Percentiles rank a stretch among this genome's conserved stretches.
phyloP scores from a whole-genome alignment of 495 filamentous ascomycete species.

The Talaromyces proteolyticus region DNA sequence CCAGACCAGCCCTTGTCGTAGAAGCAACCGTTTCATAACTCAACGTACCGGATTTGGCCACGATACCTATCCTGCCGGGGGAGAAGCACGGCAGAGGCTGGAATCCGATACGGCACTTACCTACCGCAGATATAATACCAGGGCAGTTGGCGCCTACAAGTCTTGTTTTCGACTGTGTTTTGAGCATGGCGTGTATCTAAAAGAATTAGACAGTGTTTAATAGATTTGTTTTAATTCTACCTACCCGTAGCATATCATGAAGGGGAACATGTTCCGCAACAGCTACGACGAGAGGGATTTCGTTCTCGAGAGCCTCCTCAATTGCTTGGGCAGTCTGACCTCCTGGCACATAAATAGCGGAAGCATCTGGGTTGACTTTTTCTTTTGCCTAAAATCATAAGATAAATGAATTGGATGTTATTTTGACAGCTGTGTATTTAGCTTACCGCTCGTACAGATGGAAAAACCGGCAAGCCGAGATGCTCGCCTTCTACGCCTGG shows the following conservation, averaged over 20 bases:
- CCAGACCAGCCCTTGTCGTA: constrained; percentile 72
- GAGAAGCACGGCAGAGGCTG: constrained; percentile 74
- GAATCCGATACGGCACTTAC: constrained; percentile 80
- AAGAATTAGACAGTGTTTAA: neutral
- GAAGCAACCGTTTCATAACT: constrained; percentile 87
- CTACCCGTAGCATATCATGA: constrained; percentile 76
- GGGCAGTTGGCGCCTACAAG: constrained; percentile 84
- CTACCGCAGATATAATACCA: constrained; percentile 79
- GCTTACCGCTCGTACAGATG: constrained; percentile 59
- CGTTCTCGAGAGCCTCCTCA: constrained; percentile 83
- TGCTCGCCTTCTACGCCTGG: constrained; percentile 74
- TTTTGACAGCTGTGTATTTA: no score
- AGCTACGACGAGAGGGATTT: constrained; percentile 80
- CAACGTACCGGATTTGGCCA: constrained; percentile 83
- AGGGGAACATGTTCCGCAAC: constrained; percentile 90
- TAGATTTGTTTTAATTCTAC: constrained; percentile 11
- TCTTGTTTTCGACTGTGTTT: constrained; percentile 73
- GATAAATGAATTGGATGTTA: neutral
- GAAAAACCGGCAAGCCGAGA: constrained; percentile 72
- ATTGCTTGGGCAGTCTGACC: constrained; percentile 72
- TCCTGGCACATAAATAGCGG: constrained; percentile 81
- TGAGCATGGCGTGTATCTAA: constrained; percentile 71
- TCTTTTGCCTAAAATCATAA: constrained; percentile 61
- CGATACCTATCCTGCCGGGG: constrained; percentile 72
- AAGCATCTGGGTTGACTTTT: constrained; percentile 73